A percentile compares a stretch with the other conserved stretches of the same genome.
Conservation (phyloP, 2,329 filamentous ascomycete genomes). For the Cytospora schulzeri region DNA sequence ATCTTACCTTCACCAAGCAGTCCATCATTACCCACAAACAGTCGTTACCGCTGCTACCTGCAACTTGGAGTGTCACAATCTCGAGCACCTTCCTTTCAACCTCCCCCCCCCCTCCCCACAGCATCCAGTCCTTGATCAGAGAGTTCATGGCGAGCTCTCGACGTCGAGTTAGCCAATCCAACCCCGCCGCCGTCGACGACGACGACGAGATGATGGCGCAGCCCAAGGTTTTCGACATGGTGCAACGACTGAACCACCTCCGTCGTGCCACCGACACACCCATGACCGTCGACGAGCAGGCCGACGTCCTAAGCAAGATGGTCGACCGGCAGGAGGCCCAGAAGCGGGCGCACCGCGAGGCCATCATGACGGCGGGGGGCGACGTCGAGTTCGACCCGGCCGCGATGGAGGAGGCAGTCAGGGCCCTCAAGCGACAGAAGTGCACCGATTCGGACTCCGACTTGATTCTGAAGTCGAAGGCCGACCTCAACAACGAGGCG, state of each 20-base stretch:
- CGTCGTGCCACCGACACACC: not conserved
- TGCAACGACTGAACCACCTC: not conserved
- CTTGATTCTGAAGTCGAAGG: not conserved
- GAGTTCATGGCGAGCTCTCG: slow-evolving; percentile 9
- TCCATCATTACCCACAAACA: too few relatives aligned
- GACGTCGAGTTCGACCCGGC: slow-evolving; percentile 11
- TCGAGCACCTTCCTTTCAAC: too few relatives aligned
- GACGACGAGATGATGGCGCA: slow-evolving; percentile 1
- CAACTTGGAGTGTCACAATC: too few relatives aligned
- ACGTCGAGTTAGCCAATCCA: not conserved
- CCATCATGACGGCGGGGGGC: not conserved
- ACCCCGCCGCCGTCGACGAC: too few relatives aligned
- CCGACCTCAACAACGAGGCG: slow-evolving; percentile 15
- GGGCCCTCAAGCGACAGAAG: slow-evolving; percentile 21
- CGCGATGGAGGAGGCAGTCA: slow-evolving; percentile 18
- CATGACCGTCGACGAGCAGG: slow-evolving; percentile 13
- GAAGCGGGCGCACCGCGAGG: not conserved
- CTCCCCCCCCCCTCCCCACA: not conserved
- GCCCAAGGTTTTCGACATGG: not conserved
- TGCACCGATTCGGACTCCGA: not conserved
- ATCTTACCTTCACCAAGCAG: too few relatives aligned
- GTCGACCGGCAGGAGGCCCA: not conserved
- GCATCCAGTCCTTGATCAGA: too few relatives aligned
- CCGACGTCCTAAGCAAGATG: not conserved
- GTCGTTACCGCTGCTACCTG: too few relatives aligned